phyloP scores from a whole-genome alignment of 2,329 filamentous ascomycete species.

The Acrocalymma vagum region DNA sequence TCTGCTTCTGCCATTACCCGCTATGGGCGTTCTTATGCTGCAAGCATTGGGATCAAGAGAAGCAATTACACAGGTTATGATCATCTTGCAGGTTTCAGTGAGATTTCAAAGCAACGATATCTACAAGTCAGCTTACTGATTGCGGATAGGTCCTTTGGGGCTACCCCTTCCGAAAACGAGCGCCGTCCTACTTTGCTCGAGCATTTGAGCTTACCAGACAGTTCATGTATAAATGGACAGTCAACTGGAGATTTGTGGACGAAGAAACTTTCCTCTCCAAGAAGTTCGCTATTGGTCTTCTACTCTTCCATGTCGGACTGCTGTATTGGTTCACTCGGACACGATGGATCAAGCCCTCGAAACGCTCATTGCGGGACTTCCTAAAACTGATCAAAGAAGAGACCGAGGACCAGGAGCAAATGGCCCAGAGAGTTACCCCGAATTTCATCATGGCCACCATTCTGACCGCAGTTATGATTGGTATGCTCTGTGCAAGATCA shows the following conservation, averaged over 20 bases:
- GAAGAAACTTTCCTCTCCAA: conserved; percentile 80
- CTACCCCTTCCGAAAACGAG: conserved; percentile 74
- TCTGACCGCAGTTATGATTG: conserved; percentile 78
- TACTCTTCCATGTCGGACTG: conserved; percentile 71
- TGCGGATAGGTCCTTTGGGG: conserved; percentile 59
- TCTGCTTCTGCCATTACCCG: conserved; percentile 81
- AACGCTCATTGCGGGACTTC: conserved; percentile 66
- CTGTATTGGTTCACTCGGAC: conserved; percentile 71
- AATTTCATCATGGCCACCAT: conserved; percentile 80
- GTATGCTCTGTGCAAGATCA: conserved; percentile 84
- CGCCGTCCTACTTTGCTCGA: conserved; percentile 76
- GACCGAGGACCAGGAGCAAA: conserved; percentile 60
- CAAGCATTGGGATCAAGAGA: conserved; percentile 73
- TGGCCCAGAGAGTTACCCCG: conserved; percentile 69
- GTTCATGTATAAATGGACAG: conserved; percentile 98
- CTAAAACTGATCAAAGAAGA: conserved; percentile 57
- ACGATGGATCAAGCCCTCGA: conserved; percentile 77
- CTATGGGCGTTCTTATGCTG: conserved; percentile 78
- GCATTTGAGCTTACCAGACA: conserved; percentile 91
- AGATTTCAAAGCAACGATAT: conserved; percentile 32
- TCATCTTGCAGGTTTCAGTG: conserved; percentile 85
- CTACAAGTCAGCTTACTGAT: conserved; percentile 18
- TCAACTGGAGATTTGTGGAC: conserved; percentile 97
- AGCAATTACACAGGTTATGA: conserved; percentile 72
- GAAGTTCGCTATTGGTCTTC: conserved; percentile 72